Base-by-base conservation (phyloP, 805 yeast genomes). In the Candida michaelii region DNA sequence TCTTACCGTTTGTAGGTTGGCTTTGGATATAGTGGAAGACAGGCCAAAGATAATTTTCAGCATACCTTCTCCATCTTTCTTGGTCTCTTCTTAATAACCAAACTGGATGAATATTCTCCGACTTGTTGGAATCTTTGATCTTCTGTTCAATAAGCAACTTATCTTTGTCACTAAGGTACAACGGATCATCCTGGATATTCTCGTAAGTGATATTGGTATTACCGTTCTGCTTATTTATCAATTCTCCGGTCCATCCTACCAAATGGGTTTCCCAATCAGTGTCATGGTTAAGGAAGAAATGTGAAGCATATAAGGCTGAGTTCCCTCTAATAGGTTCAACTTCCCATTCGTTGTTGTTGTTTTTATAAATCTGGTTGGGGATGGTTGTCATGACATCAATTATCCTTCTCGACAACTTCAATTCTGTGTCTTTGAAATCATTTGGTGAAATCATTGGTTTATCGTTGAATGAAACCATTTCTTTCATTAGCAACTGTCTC, bases 171-270 rank as follows among this genome's bases (percentile, higher is more conserved):
- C 74, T 71, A 50, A 79, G 64, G 56, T 79, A 83, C 49, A 80
- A 67, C 0, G 89, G 85, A 50, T 85, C 90, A 27, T 72, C 80
- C 40, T 72, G 68, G 33, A 69, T 60, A 44, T 65, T 59, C n/a
- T 63, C 72, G 33, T 49, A 38, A 33, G 49, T 21, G 30, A 35
- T 31, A 27, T 40, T 30, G 35, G 51, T 54, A 21, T 47, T 51
- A 24, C 50, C 43, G 33, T 50, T 51, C 19, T 59, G 47, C 43
- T 59, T 57, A 51, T 65, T 64, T 30, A 63, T 62, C 47, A 93
- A 71, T 62, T 89, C 98, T 35, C 99, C 99, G 0, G 97, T 86
- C 99, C 99, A 93, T 1, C 89, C 97, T 39, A 93, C 81, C 39
- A 88, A 66, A 51, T 89, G 87, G 35, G 90, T 83, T 48, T 89